phyloP scores from a whole-genome alignment of 148 eudicot species.

The Cornus controversa region DNA sequence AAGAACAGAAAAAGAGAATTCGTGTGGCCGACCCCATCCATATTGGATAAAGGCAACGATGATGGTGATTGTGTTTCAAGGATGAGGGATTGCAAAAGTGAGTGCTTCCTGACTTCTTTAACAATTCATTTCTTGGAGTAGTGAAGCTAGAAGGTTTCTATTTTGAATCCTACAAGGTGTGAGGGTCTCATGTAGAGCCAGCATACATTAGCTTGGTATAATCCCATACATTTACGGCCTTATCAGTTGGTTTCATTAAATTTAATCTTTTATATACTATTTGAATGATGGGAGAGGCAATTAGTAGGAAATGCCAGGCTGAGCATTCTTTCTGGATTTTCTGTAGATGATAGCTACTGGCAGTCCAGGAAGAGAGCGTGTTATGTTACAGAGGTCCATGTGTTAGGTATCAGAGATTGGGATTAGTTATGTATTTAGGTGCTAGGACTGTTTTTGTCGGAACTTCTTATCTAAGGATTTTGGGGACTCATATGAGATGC shows the following conservation, averaged over 20 bases:
- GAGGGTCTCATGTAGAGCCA: constrained; percentile 2
- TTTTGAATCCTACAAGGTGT: not conserved
- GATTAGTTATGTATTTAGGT: too few species aligned
- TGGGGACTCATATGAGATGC: too few species aligned
- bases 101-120: not conserved
- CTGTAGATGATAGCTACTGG: not conserved
- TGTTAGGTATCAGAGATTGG: too few species aligned
- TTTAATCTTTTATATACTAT: not conserved
- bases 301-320: not conserved
- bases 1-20: too few species aligned
- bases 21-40: too few species aligned
- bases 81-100: not conserved
- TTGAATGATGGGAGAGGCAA: not conserved
- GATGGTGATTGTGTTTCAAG: not conserved
- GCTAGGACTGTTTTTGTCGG: not conserved
- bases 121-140: not conserved
- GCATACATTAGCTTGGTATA: not conserved
- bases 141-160: not conserved
- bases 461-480: too few species aligned
- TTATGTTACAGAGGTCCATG: not conserved
- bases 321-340: not conserved
- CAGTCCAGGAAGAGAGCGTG: not conserved
- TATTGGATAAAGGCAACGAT: too few species aligned
- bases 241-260: not conserved
- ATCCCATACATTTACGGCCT: too few species aligned